phyloP scores from a whole-genome alignment of 495 filamentous ascomycete species.

The Penicillium crystallinum region DNA sequence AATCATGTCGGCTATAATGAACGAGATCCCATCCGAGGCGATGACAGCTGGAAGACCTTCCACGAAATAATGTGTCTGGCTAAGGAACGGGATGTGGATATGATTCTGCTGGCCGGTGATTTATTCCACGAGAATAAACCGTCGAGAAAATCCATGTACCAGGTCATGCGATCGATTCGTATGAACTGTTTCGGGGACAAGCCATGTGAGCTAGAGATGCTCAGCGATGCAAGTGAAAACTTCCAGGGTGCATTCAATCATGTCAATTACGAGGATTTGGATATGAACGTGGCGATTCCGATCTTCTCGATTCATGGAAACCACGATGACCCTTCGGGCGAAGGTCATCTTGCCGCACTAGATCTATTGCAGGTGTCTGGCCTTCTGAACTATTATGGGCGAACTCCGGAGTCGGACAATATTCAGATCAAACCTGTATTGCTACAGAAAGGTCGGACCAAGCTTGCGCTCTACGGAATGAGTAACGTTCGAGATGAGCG shows the following conservation, averaged over 20 bases:
- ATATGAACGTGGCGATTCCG: slow-evolving; percentile 96
- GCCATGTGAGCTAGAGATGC: slow-evolving; percentile 90
- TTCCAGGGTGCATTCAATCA: slow-evolving; percentile 82
- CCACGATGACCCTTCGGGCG: slow-evolving; percentile 94
- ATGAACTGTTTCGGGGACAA: slow-evolving; percentile 93
- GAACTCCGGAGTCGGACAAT: slow-evolving; percentile 85
- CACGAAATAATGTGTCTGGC: slow-evolving; percentile 93
- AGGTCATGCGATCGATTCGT: slow-evolving; percentile 89
- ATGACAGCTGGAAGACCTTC: slow-evolving; percentile 96
- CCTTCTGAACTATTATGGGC: slow-evolving; percentile 92
- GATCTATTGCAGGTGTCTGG: slow-evolving; percentile 89
- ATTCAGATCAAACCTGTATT: slow-evolving; percentile 87
- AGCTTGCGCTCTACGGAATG: slow-evolving; percentile 91
- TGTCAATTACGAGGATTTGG: slow-evolving; percentile 95
- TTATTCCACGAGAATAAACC: slow-evolving; percentile 99
- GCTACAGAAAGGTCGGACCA: slow-evolving; percentile 89
- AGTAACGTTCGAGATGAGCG: slow-evolving; percentile 97
- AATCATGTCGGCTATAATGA: slow-evolving; percentile 97
- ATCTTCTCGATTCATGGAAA: slow-evolving; percentile 99
- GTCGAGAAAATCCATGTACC: slow-evolving; percentile 92
- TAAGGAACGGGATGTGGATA: slow-evolving; percentile 83
- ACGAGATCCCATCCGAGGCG: slow-evolving; percentile 83
- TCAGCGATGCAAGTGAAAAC: slow-evolving; percentile 85
- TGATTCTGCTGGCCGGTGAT: slow-evolving; percentile 92
- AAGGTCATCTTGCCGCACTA: slow-evolving; percentile 82